Evolutionary conservation across 179 eudicot species (phyloP), one percentile per base, ranked within the genome.

Genomic region (Pouteria campechiana): DNA sequence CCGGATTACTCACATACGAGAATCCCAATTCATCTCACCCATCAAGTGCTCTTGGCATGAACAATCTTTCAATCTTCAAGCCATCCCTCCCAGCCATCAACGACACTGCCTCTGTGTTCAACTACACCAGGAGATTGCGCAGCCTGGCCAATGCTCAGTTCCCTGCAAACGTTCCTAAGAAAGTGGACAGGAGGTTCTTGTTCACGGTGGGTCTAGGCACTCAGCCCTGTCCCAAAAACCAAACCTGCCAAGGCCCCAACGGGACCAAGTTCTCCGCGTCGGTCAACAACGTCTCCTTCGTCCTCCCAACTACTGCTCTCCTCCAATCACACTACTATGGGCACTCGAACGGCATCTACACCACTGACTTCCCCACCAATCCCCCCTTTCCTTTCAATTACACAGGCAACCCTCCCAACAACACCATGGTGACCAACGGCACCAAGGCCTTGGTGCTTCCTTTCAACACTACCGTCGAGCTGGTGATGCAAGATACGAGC

Each of bases 401-500:
- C 5, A 74, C 81, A 1, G 77, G 77, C 2, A 58, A 33, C 13
- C 63, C 76, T 24, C 79, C 70, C 2, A 63, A 44, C 37, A 76
- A 73, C 34, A 70, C 67, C 4, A 33, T 67, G 31, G 72, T 68
- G 11, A 37, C 29, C 2, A 68, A 53, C 32, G 80, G 70, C 13
- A 77, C 80, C 0, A 61, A 58, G 37, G 38, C 70, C 2, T 32
- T 57, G 44, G 68, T 61, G 3, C 33, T 77, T 2, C 54, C 62
- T 0, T 77, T 46, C 18, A 73, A 70, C 35, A 51, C 85, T 0
- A 70, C 52, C 32, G 80, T 77, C 13, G 74, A 77, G 67, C 18
- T 77, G 10, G 63, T 76, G 4, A 14, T 76, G 67, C 84, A 76
- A 29, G 84, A 69, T 12, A 76, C 83, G 1, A 76, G 83, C 63